These are phyloP conservation scores for Vairimorpha apis DNA, from an alignment of 371 early-diverging fungal species.

Conservation along the genomic window DNA sequence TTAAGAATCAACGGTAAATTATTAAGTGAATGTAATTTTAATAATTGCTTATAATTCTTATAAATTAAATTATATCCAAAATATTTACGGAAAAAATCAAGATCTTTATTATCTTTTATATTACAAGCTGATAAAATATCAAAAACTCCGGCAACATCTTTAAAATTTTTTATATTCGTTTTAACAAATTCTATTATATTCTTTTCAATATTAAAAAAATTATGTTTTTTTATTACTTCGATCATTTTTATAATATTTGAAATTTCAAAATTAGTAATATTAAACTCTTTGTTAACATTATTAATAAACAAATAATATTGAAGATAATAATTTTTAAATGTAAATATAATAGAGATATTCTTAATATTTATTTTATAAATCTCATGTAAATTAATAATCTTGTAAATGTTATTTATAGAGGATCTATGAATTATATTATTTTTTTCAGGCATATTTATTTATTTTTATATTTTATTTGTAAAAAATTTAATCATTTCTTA, in stretches of 20 bases:
- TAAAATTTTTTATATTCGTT: neutral
- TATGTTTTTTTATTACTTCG: neutral
- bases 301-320: neutral
- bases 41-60: slow-evolving; percentile 42
- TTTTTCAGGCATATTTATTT: neutral
- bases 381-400: neutral
- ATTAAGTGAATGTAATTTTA: slow-evolving; percentile 25
- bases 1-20: slow-evolving; percentile 22
- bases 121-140: neutral
- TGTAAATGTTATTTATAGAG: neutral
- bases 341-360: neutral
- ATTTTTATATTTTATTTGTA: no score
- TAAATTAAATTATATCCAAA: slow-evolving; percentile 55
- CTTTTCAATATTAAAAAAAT: neutral
- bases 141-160: neutral
- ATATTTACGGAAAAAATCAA: slow-evolving; percentile 37
- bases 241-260: neutral
- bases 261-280: neutral
- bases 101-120: slow-evolving; percentile 9
- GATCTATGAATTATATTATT: neutral
- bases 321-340: neutral
- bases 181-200: neutral
- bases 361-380: neutral
- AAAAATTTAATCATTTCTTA: no score
- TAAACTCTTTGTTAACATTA: neutral